A percentile compares a stretch with the other conserved stretches of the same genome.
Conservation (phyloP, 2,329 filamentous ascomycete species). For the Cercospora sp. region DNA sequence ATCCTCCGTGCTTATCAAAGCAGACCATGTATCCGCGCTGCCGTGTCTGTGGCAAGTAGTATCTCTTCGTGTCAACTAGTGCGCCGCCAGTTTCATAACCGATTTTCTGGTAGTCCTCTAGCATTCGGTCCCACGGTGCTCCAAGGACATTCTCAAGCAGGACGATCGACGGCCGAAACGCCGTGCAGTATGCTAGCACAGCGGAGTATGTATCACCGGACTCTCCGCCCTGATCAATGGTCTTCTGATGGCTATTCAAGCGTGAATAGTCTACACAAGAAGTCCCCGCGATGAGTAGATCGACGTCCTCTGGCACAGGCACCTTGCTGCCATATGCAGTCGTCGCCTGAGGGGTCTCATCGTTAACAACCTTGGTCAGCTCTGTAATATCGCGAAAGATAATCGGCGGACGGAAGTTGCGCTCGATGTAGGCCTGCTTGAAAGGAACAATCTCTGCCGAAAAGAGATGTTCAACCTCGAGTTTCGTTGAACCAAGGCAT, state of each 20-base stretch:
- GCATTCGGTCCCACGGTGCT: conserved; percentile 59
- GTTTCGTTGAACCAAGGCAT: conserved; percentile 30
- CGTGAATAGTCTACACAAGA: conserved; percentile 74
- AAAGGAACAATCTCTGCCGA: conserved; percentile 49
- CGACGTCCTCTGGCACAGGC: conserved; percentile 57
- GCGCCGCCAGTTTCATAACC: conserved; percentile 57
- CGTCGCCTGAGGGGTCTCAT: conserved; percentile 40
- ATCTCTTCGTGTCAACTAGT: conserved; percentile 67
- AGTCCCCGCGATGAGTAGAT: conserved; percentile 70
- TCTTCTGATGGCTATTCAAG: conserved; percentile 60
- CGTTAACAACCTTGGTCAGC: conserved; percentile 33
- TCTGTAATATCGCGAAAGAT: conserved; percentile 50
- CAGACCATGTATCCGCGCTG: conserved; percentile 50
- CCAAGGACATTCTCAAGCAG: conserved; percentile 69
- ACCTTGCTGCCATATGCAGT: conserved; percentile 66
- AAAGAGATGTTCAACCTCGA: conserved; percentile 44
- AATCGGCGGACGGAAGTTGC: conserved; percentile 46
- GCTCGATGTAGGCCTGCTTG: conserved; percentile 52
- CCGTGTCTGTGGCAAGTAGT: conserved; percentile 65
- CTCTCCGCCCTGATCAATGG: conserved; percentile 58
- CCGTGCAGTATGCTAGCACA: conserved; percentile 58
- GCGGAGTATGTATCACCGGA: conserved; percentile 65
- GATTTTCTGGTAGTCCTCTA: conserved; percentile 47
- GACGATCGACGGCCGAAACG: conserved; percentile 61
- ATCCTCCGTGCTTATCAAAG: conserved; percentile 37